A percentile compares a stretch with the other conserved stretches of the same genome.
phyloP scores from a whole-genome alignment of 2,329 filamentous ascomycete genomes.

The Xylariomycetidae sp. region DNA sequence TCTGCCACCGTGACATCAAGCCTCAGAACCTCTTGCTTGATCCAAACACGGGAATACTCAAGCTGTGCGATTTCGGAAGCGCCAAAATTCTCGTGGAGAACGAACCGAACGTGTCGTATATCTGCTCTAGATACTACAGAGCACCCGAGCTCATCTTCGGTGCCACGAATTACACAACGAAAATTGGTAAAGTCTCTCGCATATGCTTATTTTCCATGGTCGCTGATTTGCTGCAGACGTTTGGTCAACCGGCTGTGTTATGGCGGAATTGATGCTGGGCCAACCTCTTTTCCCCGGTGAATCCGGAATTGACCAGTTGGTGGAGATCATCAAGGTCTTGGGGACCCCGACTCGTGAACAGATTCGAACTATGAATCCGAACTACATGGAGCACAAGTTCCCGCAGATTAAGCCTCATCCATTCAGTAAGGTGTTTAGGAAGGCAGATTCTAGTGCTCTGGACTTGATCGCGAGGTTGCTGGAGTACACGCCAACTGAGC shows the following conservation, averaged over 20 bases:
- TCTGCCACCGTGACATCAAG: constrained; percentile 99
- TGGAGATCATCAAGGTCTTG: constrained; percentile 98
- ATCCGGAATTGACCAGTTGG: constrained; percentile 95
- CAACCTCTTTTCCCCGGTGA: constrained; percentile 97
- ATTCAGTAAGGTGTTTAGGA: constrained; percentile 98
- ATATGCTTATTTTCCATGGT: too few relatives aligned
- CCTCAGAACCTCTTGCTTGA: constrained; percentile 95
- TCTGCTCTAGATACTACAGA: constrained; percentile 98
- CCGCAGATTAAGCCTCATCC: constrained; percentile 99
- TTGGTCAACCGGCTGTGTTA: constrained; percentile 98
- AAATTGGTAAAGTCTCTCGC: constrained; percentile 99
- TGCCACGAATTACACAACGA: constrained; percentile 98
- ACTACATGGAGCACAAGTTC: constrained; percentile 99
- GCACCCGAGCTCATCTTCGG: constrained; percentile 98
- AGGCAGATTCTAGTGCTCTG: constrained; percentile 88
- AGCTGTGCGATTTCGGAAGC: constrained; percentile 98
- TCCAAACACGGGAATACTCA: constrained; percentile 83
- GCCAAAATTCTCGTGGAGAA: constrained; percentile 98
- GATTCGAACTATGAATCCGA: constrained; percentile 99
- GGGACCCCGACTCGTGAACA: constrained; percentile 96
- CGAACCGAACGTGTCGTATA: constrained; percentile 98
- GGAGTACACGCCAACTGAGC: constrained; percentile 96
- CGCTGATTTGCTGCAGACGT: constrained; percentile 61
- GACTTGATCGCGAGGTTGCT: constrained; percentile 90
- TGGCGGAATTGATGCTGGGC: constrained; percentile 98